Evolutionary conservation across 805 yeast genomes (phyloP), one percentile per base, ranked within the genome.

Genomic region (Suhomyces vadensis): DNA sequence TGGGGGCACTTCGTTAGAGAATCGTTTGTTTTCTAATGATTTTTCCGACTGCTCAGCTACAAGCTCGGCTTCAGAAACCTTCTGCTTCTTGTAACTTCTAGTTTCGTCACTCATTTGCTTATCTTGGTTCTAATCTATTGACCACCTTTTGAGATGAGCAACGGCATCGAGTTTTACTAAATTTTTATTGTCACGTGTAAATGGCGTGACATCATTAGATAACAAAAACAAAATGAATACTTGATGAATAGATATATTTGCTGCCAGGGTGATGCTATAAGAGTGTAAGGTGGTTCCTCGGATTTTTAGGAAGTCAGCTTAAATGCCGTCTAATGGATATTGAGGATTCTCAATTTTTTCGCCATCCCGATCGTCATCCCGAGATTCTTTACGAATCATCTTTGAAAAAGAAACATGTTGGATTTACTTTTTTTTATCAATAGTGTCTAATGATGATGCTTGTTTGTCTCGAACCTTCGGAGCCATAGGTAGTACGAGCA

Each of bases 21-120:
- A 29, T 11, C 9, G 33, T 27, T 61, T 68, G 7, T 55, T 56
- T 1, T 58, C 64, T 1, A 48, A 46, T 54, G 74, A 71, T 41
- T 71, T 78, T 58, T 84, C 88, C 3, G 87, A 86, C 17, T 72
- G 71, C 58, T 83, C 89, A 4, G 88, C 88, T 13, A 83, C 82
- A 17, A 67, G 65, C 53, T 83, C 87, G 2, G 87, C 83, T 44
- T 74, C 69, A 11, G 37, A 33, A 11, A 64, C 64, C 62, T 75
- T 74, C 36, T 75, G 74, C 59, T 75, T 79, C 65, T 79, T 79
- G 48, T 54, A 57, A 27, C 75, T 71, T 63, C 80, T 72, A 38
- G 19, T 11, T 19, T 70, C 74, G 24, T 37, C 26, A 19, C 31
- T 23, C 40, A 37, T 33, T 14, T n/a, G n/a, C n/a, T n/a, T n/a